These are phyloP conservation scores for Melastoma malabathricum DNA, from an alignment of 345 rosid genomes.

Conservation along the genomic window DNA sequence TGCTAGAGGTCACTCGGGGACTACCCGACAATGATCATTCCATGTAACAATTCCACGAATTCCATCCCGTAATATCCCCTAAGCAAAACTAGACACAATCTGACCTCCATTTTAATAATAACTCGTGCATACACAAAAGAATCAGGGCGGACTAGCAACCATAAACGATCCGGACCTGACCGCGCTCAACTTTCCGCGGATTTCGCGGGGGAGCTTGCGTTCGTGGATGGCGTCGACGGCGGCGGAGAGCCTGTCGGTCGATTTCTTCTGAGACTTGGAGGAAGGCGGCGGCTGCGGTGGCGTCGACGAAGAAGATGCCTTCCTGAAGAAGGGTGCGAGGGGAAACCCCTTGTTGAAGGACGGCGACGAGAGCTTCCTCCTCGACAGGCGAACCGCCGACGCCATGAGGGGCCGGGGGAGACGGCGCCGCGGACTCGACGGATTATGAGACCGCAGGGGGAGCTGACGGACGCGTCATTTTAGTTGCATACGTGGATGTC, in stretches of 20 bases:
- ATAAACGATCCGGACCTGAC: slow-evolving; percentile 31
- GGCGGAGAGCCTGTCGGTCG: slow-evolving; percentile 44
- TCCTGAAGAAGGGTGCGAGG: slow-evolving; percentile 33
- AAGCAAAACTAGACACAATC: not conserved
- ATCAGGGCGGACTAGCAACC: not conserved
- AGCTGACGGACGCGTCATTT: no score
- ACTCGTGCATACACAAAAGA: not conserved
- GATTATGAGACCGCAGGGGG: no score
- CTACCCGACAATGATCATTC: not conserved
- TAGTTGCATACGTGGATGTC: no score
- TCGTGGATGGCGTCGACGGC: slow-evolving; percentile 66
- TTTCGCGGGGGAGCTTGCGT: slow-evolving; percentile 79
- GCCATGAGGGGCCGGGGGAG: not conserved
- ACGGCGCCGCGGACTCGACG: no score
- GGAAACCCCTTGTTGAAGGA: not conserved
- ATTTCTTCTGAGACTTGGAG: slow-evolving; percentile 36
- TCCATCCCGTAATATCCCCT: not conserved
- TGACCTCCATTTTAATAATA: not conserved
- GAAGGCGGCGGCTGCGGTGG: slow-evolving; percentile 27
- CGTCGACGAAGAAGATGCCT: slow-evolving; percentile 32
- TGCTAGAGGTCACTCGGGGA: no score
- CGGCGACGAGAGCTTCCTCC: slow-evolving; percentile 18
- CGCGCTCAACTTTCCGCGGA: slow-evolving; percentile 68
- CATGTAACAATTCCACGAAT: not conserved
- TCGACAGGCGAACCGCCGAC: slow-evolving; percentile 20